Percentiles rank a stretch among this genome's conserved stretches.
Conservation (phyloP, 139 green algal species). For the Chlamydomonas sp. region DNA sequence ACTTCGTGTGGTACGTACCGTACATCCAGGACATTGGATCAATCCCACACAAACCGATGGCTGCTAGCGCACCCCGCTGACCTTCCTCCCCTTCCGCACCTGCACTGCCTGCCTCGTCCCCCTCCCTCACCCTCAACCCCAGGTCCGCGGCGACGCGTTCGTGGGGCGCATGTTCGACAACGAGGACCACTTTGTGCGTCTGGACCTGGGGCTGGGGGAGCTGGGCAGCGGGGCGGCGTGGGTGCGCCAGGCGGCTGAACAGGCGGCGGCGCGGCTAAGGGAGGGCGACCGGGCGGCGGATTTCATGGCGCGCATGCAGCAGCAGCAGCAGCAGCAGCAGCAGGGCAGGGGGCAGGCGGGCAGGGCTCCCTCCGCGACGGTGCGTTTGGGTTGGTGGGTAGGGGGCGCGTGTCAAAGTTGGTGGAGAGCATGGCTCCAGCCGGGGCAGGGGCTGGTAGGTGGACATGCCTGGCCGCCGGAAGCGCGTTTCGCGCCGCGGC, state of each 20-base stretch:
- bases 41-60: neutral
- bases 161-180: slow-evolving; percentile 85
- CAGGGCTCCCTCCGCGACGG: neutral
- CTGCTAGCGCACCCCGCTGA: too few relatives aligned
- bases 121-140: neutral
- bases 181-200: slow-evolving; percentile 82
- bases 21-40: neutral
- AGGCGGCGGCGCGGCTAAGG: neutral
- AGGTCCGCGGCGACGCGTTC: slow-evolving; percentile 90
- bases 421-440: neutral
- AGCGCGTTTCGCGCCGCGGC: too few relatives aligned
- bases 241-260: slow-evolving; percentile 23
- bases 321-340: slow-evolving; percentile 40
- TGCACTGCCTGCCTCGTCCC: neutral
- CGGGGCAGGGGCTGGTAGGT: neutral
- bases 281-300: slow-evolving; percentile 27
- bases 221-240: slow-evolving; percentile 37
- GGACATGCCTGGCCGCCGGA: neutral
- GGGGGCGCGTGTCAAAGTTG: too few relatives aligned
- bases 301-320: slow-evolving; percentile 12
- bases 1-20: too few relatives aligned
- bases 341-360: neutral
- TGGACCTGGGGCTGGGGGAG: slow-evolving; percentile 69
- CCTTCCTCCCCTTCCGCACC: neutral
- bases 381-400: too few relatives aligned